Conservation (phyloP, 768 basidiomycete genomes). For the Tulasnella sp. region DNA sequence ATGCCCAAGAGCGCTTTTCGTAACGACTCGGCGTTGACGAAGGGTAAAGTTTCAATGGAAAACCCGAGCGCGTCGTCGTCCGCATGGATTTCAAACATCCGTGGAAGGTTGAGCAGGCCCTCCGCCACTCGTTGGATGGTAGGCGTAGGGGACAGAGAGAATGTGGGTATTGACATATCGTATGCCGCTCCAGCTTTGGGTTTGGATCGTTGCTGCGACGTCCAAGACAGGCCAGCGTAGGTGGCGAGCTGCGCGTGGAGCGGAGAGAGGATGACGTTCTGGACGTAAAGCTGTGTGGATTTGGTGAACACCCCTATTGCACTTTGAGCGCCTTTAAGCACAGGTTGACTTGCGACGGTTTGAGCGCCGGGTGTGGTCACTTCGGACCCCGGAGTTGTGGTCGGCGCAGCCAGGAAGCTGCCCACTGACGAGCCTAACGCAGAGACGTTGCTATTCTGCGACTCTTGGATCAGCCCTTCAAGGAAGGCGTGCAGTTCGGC, state of each 20-base stretch:
- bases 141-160: slow-evolving; percentile 86
- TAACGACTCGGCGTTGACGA: slow-evolving; percentile 41
- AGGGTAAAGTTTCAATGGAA: slow-evolving; percentile 72
- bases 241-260: slow-evolving; percentile 56
- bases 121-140: slow-evolving; percentile 83
- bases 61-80: slow-evolving; percentile 85
- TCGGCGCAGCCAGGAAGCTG: not conserved
- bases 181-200: slow-evolving; percentile 36
- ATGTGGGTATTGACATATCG: slow-evolving; percentile 65
- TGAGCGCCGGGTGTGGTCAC: not conserved
- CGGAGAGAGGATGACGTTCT: slow-evolving; percentile 75
- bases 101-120: slow-evolving; percentile 84
- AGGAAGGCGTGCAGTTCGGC: slow-evolving; percentile 57
- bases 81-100: slow-evolving; percentile 89
- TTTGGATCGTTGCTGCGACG: slow-evolving; percentile 45
- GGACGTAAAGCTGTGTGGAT: slow-evolving; percentile 65
- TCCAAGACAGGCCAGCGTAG: slow-evolving; percentile 59
- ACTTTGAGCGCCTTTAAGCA: slow-evolving; percentile 44
- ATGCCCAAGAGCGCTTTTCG: slow-evolving; percentile 5
- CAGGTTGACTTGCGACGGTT: slow-evolving; percentile 1
- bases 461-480: slow-evolving; percentile 25
- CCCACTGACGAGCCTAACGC: not conserved
- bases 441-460: not conserved
- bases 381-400: not conserved
- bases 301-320: slow-evolving; percentile 54